Conservation (phyloP, 169 alveolate species). For the Plasmodium reichenowi region DNA sequence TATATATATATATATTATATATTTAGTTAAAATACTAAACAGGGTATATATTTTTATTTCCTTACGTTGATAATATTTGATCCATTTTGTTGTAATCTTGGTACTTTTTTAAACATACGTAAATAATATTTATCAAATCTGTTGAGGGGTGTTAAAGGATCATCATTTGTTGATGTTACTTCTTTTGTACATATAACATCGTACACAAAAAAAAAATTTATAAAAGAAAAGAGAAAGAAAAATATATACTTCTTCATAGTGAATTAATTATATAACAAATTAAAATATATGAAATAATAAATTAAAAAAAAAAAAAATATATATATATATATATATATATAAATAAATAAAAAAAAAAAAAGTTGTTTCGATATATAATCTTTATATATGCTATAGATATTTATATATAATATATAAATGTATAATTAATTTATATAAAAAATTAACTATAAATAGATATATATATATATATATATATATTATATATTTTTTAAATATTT, state of each 20-base stretch:
- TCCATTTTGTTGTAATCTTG: constrained; percentile 39
- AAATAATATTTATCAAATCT: constrained; percentile 52
- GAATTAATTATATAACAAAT: background rate
- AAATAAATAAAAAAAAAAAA: background rate
- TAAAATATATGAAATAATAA: background rate
- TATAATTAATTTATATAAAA: background rate
- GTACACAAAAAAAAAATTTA: constrained; percentile 9
- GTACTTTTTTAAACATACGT: constrained; percentile 27
- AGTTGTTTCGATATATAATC: background rate
- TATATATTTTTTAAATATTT: background rate
- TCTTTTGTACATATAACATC: constrained; percentile 27
- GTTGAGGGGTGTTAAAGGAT: constrained; percentile 50
- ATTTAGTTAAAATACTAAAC: no score
- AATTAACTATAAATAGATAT: background rate
- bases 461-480: background rate
- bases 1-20: background rate
- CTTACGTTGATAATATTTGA: constrained; percentile 47
- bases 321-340: background rate
- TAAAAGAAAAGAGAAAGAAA: background rate
- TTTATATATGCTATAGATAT: background rate
- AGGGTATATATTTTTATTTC: background rate
- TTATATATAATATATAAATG: background rate
- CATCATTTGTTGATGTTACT: background rate
- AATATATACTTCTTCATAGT: constrained; percentile 40
- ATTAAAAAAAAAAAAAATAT: background rate